Conservation (phyloP, 2,329 filamentous ascomycete genomes). For the Acrocalymma vagum region DNA sequence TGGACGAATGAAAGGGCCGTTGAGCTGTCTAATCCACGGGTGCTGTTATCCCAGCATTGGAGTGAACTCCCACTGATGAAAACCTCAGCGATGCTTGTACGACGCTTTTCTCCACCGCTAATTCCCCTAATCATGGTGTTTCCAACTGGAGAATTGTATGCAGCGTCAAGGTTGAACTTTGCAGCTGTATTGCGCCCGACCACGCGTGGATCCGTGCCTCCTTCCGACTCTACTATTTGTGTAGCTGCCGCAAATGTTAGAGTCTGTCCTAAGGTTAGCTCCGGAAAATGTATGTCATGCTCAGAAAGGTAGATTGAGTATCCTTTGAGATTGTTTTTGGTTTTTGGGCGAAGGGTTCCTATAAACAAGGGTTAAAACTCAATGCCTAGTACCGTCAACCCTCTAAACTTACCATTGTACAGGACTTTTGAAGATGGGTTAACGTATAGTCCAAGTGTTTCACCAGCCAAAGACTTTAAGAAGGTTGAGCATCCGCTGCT, state of each 20-base stretch:
- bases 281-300: constrained; percentile 82
- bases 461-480: constrained; percentile 60
- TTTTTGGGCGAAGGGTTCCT: too few species aligned
- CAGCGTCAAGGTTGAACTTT: constrained; percentile 63
- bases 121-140: constrained; percentile 76
- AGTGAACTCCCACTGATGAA: constrained; percentile 66
- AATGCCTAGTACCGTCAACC: too few species aligned
- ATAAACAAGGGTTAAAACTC: too few species aligned
- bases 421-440: not conserved
- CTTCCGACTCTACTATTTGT: constrained; percentile 51
- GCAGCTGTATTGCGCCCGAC: too few species aligned
- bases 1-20: constrained; percentile 73
- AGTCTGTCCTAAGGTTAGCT: constrained; percentile 83
- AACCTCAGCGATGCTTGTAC: constrained; percentile 79
- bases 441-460: constrained; percentile 5
- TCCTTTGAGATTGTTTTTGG: constrained; percentile 71
- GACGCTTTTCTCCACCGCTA: constrained; percentile 76
- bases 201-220: too few species aligned
- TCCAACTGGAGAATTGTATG: constrained; percentile 71
- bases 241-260: constrained; percentile 49
- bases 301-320: constrained; percentile 83
- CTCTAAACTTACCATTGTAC: constrained; percentile 2
- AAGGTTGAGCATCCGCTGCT: constrained; percentile 68
- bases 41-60: constrained; percentile 78
- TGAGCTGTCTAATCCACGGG: constrained; percentile 72